A percentile compares a stretch with the other conserved stretches of the same genome.
phyloP scores from a whole-genome alignment of 768 basidiomycete species.

The Pisolithus albus region DNA sequence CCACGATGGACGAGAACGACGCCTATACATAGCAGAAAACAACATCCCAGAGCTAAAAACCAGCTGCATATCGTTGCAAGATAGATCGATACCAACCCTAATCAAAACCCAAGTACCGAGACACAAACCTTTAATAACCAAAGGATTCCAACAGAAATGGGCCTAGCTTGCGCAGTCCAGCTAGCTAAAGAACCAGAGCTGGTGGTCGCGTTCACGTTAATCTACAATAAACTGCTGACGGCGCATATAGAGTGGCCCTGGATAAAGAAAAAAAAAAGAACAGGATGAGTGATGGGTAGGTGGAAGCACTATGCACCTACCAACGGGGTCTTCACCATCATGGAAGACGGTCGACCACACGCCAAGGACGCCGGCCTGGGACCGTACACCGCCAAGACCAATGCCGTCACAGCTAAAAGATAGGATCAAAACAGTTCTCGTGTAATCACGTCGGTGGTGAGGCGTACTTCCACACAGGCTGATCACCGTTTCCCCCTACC shows the following conservation, averaged over 20 bases:
- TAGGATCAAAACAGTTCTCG: not conserved
- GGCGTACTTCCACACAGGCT: slow-evolving; percentile 52
- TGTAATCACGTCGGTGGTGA: not conserved
- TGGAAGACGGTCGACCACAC: slow-evolving; percentile 45
- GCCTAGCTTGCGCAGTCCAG: too few relatives aligned
- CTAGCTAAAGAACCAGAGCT: too few relatives aligned
- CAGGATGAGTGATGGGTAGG: not conserved
- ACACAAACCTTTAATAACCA: too few relatives aligned
- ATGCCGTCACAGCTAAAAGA: slow-evolving; percentile 51
- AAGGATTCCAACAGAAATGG: too few relatives aligned
- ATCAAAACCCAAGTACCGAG: too few relatives aligned
- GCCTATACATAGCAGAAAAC: too few relatives aligned
- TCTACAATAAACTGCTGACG: slow-evolving; percentile 19
- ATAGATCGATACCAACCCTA: too few relatives aligned
- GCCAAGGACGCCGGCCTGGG: slow-evolving; percentile 53
- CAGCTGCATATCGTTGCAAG: too few relatives aligned
- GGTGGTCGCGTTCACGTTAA: slow-evolving; percentile 5
- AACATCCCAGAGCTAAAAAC: too few relatives aligned
- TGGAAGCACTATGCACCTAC: slow-evolving; percentile 16
- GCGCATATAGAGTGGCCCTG: slow-evolving; percentile 27
- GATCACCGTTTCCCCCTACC: slow-evolving; percentile 3
- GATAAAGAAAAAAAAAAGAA: not conserved
- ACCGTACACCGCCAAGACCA: slow-evolving; percentile 55
- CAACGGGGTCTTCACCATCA: slow-evolving; percentile 42
- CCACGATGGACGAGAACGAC: too few relatives aligned